These are phyloP conservation scores for Globisporangium ultimum DNA, from an alignment of 352 stramenopile species.

Conservation along the genomic window DNA sequence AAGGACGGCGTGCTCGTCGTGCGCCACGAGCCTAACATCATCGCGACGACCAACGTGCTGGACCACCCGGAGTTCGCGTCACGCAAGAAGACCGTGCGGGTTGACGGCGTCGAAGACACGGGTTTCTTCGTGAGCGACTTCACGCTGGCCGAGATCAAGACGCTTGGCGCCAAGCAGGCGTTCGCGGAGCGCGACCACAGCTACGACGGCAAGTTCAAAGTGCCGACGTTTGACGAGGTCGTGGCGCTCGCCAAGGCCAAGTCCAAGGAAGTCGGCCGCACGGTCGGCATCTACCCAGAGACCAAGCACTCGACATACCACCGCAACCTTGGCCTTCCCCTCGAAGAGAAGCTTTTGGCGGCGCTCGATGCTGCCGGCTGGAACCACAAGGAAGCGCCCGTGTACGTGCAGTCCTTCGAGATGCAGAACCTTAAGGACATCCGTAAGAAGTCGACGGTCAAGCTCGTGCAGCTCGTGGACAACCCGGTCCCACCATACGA, in stretches of 20 bases:
- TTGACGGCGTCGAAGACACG: slow-evolving; percentile 50
- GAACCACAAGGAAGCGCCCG: slow-evolving; percentile 56
- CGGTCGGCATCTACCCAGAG: slow-evolving; percentile 86
- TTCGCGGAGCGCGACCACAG: slow-evolving; percentile 71
- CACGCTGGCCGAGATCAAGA: slow-evolving; percentile 88
- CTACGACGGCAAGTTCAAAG: slow-evolving; percentile 82
- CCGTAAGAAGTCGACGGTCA: slow-evolving; percentile 61
- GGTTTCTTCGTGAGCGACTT: slow-evolving; percentile 92
- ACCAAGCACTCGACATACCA: slow-evolving; percentile 85
- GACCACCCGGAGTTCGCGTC: slow-evolving; percentile 68
- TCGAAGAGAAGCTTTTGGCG: slow-evolving; percentile 77
- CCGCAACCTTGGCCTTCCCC: slow-evolving; percentile 55
- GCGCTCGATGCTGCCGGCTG: slow-evolving; percentile 67
- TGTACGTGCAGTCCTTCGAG: slow-evolving; percentile 80
- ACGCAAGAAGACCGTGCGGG: slow-evolving; percentile 46
- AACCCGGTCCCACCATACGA: slow-evolving; percentile 39
- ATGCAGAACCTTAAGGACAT: slow-evolving; percentile 67
- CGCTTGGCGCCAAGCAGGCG: slow-evolving; percentile 77
- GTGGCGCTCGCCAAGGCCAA: slow-evolving; percentile 75
- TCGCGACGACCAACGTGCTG: slow-evolving; percentile 87
- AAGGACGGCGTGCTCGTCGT: slow-evolving; percentile 82
- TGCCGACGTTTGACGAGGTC: slow-evolving; percentile 89
- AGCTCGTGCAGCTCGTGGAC: slow-evolving; percentile 60
- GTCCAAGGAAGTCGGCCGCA: slow-evolving; percentile 49
- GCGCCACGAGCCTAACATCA: slow-evolving; percentile 88